phyloP scores from a whole-genome alignment of 805 yeast genomes.

The Maudiozyma turicensis region DNA sequence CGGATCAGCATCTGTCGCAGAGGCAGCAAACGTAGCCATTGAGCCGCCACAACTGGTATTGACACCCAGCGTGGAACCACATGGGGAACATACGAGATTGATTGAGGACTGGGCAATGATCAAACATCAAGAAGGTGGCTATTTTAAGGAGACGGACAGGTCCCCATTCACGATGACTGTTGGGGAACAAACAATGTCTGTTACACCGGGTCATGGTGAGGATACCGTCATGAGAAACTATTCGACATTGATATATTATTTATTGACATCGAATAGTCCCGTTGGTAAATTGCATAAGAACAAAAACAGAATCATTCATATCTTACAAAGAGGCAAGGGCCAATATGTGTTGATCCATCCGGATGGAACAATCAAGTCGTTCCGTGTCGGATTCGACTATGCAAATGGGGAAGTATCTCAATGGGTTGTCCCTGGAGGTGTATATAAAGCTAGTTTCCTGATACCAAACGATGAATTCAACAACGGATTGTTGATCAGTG shows the following conservation, averaged over 20 bases:
- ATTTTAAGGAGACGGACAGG: conserved; percentile 47
- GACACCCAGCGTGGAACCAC: neutral
- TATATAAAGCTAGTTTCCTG: conserved; percentile 46
- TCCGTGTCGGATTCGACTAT: conserved; percentile 43
- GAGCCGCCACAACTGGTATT: neutral
- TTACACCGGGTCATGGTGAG: conserved; percentile 1
- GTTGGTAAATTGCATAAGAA: conserved; percentile 44
- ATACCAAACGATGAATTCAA: conserved; percentile 31
- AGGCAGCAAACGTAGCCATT: neutral
- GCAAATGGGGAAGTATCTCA: conserved; percentile 41
- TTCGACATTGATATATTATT: conserved; percentile 44
- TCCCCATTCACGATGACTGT: conserved; percentile 35
- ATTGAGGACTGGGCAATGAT: conserved; percentile 31
- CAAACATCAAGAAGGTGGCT: conserved; percentile 49
- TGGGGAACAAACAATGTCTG: conserved; percentile 19
- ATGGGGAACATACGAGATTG: conserved; percentile 19
- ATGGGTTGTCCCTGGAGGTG: conserved; percentile 58
- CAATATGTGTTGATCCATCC: conserved; percentile 46
- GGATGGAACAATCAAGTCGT: conserved; percentile 39
- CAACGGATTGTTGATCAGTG: conserved; percentile 41
- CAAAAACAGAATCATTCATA: conserved; percentile 44
- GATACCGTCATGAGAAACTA: conserved; percentile 28
- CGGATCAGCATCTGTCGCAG: neutral
- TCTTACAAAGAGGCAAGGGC: conserved; percentile 46
- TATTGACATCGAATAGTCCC: conserved; percentile 42